Evolutionary conservation across 345 rosid genomes (phyloP), one percentile per base, ranked within the genome.

Genomic region (Eucalyptus erythrocorys): DNA sequence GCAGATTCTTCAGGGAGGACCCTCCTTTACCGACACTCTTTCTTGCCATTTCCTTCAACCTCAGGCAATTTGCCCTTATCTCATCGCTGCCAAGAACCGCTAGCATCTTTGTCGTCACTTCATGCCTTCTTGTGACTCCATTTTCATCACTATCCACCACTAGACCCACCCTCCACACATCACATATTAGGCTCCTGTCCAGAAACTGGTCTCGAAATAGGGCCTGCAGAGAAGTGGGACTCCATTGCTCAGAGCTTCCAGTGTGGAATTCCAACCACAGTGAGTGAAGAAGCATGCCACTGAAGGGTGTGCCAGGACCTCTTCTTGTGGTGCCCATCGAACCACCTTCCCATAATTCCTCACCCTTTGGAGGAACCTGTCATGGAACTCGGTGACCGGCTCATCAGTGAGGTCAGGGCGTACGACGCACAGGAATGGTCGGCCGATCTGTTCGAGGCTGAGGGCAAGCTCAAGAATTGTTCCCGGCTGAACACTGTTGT

Each of bases 151-250:
- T 8, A 4, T 64, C 37, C 9, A 64, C 71, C 34, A 16, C 71
- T 30, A 64, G 16, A 59, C 68, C 68, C 7, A 59, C 68, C 32
- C 32, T 59, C 68, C 68, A 59, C 32, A 91, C 82, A 47, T 92
- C 89, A 66, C 92, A 91, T 8, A 90, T 90, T 47, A 85, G 89
- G 27, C 86, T 88, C 26, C 51, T 90, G 42, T 93, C 91, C 42
- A 85, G 88, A 71, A 89, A 87, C 27, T 93, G 92, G 80, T 91
- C 94, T 1, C 85, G 5, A 53, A 24, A 59, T 90, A 88, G 59
- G 92, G 95, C 93, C 93, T 90, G n/a, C 95, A 92, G 3, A 92
- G 87, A 48, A 93, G 89, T 3, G 93, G 92, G 13, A 90, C 85
- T n/a, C 93, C 94, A 50, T 45, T 53, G 88, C 86, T 89, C 50